Conservation (phyloP, 441 rosid species). For the Monsonia emarginata region DNA sequence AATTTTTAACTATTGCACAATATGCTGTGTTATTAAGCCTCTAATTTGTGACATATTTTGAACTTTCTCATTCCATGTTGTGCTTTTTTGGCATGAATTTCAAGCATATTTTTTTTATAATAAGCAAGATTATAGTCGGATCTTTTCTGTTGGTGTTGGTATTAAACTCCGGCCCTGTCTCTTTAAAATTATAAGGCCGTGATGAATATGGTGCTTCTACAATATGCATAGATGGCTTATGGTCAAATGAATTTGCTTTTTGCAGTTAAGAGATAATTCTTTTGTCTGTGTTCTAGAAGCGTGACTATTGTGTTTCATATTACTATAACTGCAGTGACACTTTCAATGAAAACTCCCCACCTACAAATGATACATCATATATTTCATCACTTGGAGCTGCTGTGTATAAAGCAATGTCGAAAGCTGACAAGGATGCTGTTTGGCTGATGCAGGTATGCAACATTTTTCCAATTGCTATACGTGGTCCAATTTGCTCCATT, state of each 20-base stretch:
- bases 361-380: constrained; percentile 65
- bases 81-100: neutral
- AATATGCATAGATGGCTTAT: neutral
- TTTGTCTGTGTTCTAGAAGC: neutral
- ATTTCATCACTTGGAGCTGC: constrained; percentile 83
- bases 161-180: neutral
- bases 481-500: too few species aligned
- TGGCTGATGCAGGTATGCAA: constrained; percentile 93
- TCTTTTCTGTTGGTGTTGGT: neutral
- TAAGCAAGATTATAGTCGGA: neutral
- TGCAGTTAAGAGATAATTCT: constrained; percentile 10
- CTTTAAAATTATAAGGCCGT: neutral
- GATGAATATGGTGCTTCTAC: neutral
- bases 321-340: constrained; percentile 56
- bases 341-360: constrained; percentile 90
- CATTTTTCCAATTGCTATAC: too few species aligned
- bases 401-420: constrained; percentile 86
- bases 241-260: neutral
- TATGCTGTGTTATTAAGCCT: neutral
- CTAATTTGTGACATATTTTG: neutral
- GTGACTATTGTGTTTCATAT: neutral
- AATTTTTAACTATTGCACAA: neutral
- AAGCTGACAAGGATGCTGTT: constrained; percentile 77
- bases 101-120: neutral
- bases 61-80: neutral